These are phyloP conservation scores for Sechiopsis laciniata DNA, from an alignment of 306 rosid species.

Conservation along the genomic window DNA sequence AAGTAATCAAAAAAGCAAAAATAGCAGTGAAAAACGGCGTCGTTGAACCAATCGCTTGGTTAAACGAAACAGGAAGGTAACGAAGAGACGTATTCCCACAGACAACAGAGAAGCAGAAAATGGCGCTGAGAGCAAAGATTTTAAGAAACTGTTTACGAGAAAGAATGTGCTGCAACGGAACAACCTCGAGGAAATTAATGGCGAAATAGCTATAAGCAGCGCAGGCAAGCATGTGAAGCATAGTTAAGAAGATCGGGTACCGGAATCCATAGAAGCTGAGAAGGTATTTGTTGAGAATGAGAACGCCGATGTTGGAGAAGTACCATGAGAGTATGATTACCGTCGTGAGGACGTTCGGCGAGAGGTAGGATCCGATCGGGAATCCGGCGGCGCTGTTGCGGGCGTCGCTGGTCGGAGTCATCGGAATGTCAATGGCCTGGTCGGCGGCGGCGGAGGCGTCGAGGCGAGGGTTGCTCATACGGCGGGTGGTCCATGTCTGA, in stretches of 20 bases:
- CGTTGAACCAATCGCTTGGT: slow-evolving; percentile 66
- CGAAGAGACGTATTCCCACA: slow-evolving; percentile 62
- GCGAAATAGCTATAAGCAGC: slow-evolving; percentile 42
- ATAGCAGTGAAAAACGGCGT: slow-evolving; percentile 68
- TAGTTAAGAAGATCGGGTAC: slow-evolving; percentile 63
- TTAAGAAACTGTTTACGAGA: slow-evolving; percentile 53
- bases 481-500: slow-evolving; percentile 58
- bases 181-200: slow-evolving; percentile 44
- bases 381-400: slow-evolving; percentile 29
- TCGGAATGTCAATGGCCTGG: slow-evolving; percentile 50
- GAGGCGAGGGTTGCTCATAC: slow-evolving; percentile 61
- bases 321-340: slow-evolving; percentile 52
- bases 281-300: slow-evolving; percentile 63
- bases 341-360: slow-evolving; percentile 30
- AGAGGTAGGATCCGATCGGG: slow-evolving; percentile 23
- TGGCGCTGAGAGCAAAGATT: slow-evolving; percentile 50
- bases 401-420: slow-evolving; percentile 49
- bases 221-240: slow-evolving; percentile 68
- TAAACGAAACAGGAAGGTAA: slow-evolving; percentile 59
- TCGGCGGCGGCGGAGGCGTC: slow-evolving; percentile 31
- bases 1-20: slow-evolving; percentile 55
- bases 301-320: slow-evolving; percentile 64
- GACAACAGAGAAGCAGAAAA: slow-evolving; percentile 67
- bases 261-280: slow-evolving; percentile 55
- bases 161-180: slow-evolving; percentile 54